phyloP scores from a whole-genome alignment of 2,329 filamentous ascomycete genomes.

The Phialophora chinensis region DNA sequence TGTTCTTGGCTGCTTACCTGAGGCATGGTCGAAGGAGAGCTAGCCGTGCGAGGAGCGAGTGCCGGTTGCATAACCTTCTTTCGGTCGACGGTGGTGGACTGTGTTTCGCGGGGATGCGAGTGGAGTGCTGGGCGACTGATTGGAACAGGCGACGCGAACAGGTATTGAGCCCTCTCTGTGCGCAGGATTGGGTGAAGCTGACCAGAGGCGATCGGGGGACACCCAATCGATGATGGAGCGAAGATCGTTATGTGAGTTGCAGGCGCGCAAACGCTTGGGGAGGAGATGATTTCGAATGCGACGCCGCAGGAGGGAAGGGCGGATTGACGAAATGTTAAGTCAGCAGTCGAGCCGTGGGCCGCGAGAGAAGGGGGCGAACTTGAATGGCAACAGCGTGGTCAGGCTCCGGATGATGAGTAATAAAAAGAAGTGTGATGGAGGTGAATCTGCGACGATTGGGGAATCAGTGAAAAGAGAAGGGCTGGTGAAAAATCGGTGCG shows the following conservation, averaged over 20 bases:
- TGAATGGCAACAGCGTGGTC: slow-evolving; percentile 9
- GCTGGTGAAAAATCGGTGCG: neutral
- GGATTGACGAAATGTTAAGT: slow-evolving; percentile 14
- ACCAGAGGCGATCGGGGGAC: neutral
- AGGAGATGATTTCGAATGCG: neutral
- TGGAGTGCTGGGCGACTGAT: slow-evolving; percentile 15
- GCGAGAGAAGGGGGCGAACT: slow-evolving; percentile 1
- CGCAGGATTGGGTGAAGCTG: slow-evolving; percentile 5
- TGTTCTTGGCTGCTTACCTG: slow-evolving; percentile 37
- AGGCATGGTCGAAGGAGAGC: slow-evolving; percentile 33
- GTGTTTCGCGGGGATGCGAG: slow-evolving; percentile 14
- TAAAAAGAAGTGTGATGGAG: neutral
- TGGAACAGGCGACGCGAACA: slow-evolving; percentile 3
- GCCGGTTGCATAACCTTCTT: slow-evolving; percentile 31
- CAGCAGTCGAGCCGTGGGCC: slow-evolving; percentile 4
- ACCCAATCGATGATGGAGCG: slow-evolving; percentile 10
- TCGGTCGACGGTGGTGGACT: slow-evolving; percentile 12
- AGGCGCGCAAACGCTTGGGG: slow-evolving; percentile 1
- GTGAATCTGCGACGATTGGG: neutral
- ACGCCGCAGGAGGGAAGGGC: neutral
- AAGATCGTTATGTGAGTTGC: slow-evolving; percentile 8
- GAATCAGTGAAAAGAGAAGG: slow-evolving; percentile 1
- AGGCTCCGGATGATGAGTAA: slow-evolving; percentile 26
- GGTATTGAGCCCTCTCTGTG: slow-evolving; percentile 1
- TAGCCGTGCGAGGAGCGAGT: slow-evolving; percentile 35